Evolutionary conservation across 2,329 filamentous ascomycete species (phyloP).

Genomic region (Trichoderma oligosporum): DNA sequence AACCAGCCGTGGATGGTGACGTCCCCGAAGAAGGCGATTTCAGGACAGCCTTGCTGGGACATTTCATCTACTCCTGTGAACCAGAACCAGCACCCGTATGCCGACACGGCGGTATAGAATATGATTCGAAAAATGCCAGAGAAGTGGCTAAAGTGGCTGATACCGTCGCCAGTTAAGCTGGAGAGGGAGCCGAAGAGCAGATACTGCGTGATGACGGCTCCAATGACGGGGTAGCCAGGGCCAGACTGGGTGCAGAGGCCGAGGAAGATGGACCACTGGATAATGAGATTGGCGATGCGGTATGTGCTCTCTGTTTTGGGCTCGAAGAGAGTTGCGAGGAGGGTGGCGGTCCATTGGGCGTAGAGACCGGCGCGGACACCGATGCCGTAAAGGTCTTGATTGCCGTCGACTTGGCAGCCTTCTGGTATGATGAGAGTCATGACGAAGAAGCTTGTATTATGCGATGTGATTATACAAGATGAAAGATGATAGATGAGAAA

Average conservation of each 20-base stretch:
- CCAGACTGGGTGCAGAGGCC: slow-evolving; percentile 29
- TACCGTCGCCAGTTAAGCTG: slow-evolving; percentile 27
- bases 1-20: slow-evolving; percentile 23
- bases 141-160: slow-evolving; percentile 22
- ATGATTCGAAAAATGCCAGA: slow-evolving; percentile 25
- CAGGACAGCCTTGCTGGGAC: slow-evolving; percentile 3
- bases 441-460: no score
- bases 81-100: slow-evolving; percentile 28
- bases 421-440: not conserved
- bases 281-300: slow-evolving; percentile 31
- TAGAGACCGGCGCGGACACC: slow-evolving; percentile 29
- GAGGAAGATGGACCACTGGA: slow-evolving; percentile 28
- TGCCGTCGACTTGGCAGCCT: slow-evolving; percentile 20
- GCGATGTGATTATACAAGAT: no score
- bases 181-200: slow-evolving; percentile 28
- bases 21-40: slow-evolving; percentile 24
- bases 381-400: slow-evolving; percentile 30
- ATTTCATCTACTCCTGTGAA: slow-evolving; percentile 24
- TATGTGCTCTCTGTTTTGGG: slow-evolving; percentile 23
- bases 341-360: slow-evolving; percentile 26
- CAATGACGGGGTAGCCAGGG: slow-evolving; percentile 21
- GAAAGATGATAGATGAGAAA: no score
- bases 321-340: slow-evolving; percentile 26
- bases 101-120: slow-evolving; percentile 25
- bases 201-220: slow-evolving; percentile 26